phyloP scores from a whole-genome alignment of 345 rosid genomes.

The Kandelia obovata region DNA sequence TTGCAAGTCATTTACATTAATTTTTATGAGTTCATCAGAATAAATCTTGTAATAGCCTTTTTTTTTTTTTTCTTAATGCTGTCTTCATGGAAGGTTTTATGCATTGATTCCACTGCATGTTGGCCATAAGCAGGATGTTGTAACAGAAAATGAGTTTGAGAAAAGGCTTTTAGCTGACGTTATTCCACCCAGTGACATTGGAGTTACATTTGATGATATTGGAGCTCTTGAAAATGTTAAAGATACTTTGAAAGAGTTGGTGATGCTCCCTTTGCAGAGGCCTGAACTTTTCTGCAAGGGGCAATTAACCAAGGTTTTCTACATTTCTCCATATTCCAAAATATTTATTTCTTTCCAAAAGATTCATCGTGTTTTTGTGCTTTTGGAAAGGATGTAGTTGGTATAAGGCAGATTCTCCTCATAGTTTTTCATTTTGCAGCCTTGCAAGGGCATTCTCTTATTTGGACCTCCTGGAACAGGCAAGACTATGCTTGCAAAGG shows the following conservation, averaged over 20 bases:
- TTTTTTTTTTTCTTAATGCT: not conserved
- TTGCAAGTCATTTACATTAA: not conserved
- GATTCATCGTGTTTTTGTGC: not conserved
- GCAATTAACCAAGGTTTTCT: conserved; percentile 67
- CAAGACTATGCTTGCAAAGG: conserved; percentile 95
- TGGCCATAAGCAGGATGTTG: conserved; percentile 58
- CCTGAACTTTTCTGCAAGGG: conserved; percentile 92
- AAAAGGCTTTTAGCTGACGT: conserved; percentile 74
- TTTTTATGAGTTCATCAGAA: not conserved
- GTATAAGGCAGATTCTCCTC: conserved; percentile 12
- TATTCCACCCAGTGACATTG: conserved; percentile 80
- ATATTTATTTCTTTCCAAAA: not conserved
- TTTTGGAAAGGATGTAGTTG: not conserved
- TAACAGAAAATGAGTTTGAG: conserved; percentile 81
- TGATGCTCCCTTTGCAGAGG: conserved; percentile 86
- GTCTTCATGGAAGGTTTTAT: not conserved
- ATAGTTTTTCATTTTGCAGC: conserved; percentile 40
- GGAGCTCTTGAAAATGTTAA: conserved; percentile 92
- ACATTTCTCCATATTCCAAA: not conserved
- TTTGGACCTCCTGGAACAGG: conserved; percentile 99
- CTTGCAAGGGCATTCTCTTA: conserved; percentile 86
- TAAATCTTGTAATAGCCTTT: not conserved
- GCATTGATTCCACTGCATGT: conserved; percentile 12
- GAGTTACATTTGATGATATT: conserved; percentile 85
- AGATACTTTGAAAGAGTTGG: conserved; percentile 85